phyloP scores from a whole-genome alignment of 768 basidiomycete genomes.

The Leccinum subgranulosum region DNA sequence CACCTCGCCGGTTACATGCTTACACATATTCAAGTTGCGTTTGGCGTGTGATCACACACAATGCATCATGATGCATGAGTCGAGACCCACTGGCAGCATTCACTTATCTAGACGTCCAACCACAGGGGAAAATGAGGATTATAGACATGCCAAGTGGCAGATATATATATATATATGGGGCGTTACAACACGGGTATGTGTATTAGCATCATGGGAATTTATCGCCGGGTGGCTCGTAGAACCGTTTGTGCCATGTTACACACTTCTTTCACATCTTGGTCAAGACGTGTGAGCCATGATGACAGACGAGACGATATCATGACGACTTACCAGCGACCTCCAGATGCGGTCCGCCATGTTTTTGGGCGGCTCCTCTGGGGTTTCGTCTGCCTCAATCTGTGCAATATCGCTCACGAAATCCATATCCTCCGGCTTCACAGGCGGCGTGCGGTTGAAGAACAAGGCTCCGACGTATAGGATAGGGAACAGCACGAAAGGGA shows the following conservation, averaged over 20 bases:
- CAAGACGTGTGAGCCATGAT: neutral
- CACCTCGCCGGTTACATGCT: neutral
- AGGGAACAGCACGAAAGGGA: constrained; percentile 70
- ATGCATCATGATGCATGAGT: neutral
- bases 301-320: neutral
- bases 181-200: constrained; percentile 3
- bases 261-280: constrained; percentile 20
- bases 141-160: neutral
- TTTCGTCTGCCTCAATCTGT: constrained; percentile 66
- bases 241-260: neutral
- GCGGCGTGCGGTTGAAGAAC: constrained; percentile 34
- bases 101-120: neutral
- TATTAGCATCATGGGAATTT: neutral
- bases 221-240: neutral
- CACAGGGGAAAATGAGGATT: neutral
- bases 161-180: neutral
- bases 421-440: constrained; percentile 58
- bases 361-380: constrained; percentile 68
- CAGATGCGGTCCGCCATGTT: constrained; percentile 71
- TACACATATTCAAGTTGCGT: neutral
- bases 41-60: neutral
- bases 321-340: constrained; percentile 67
- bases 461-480: constrained; percentile 63
- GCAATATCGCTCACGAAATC: constrained; percentile 75
- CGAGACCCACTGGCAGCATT: neutral